Conservation (phyloP, 495 filamentous ascomycete species). For the Trichoderma reesei region DNA sequence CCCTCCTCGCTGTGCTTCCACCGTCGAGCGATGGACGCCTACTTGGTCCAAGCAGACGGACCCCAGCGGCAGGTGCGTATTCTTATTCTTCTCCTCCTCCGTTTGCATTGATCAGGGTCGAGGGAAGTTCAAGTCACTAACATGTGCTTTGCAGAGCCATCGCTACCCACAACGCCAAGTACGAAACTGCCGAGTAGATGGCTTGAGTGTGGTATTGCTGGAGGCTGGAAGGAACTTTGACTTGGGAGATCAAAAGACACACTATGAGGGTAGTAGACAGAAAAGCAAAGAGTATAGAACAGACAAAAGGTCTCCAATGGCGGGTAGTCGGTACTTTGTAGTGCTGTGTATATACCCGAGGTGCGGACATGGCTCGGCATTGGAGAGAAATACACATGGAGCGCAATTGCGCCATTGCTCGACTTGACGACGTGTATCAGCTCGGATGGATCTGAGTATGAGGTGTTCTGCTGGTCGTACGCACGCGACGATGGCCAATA, state of each 20-base stretch:
- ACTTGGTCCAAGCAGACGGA: conserved; percentile 95
- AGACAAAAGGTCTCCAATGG: neutral
- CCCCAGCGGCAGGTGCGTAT: conserved; percentile 76
- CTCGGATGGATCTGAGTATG: too few species aligned
- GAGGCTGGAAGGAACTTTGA: neutral
- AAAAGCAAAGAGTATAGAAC: neutral
- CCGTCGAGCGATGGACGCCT: conserved; percentile 95
- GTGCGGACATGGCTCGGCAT: neutral
- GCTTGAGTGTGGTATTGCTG: neutral
- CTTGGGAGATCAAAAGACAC: neutral
- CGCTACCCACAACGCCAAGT: conserved; percentile 58
- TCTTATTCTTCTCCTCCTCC: neutral
- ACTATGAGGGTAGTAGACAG: neutral
- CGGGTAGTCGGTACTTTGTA: neutral
- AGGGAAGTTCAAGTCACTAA: conserved; percentile 12
- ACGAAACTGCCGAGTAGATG: conserved; percentile 33
- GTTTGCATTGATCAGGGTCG: too few species aligned
- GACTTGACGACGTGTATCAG: too few species aligned
- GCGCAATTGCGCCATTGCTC: neutral
- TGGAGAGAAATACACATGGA: neutral
- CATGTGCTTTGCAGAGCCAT: conserved; percentile 45
- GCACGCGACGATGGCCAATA: too few species aligned
- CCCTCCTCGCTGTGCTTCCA: conserved; percentile 79
- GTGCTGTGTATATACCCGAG: neutral
- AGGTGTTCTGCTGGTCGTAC: too few species aligned